Evolutionary conservation across 352 stramenopile species (phyloP).

Genomic region (Pythium inflatum): DNA sequence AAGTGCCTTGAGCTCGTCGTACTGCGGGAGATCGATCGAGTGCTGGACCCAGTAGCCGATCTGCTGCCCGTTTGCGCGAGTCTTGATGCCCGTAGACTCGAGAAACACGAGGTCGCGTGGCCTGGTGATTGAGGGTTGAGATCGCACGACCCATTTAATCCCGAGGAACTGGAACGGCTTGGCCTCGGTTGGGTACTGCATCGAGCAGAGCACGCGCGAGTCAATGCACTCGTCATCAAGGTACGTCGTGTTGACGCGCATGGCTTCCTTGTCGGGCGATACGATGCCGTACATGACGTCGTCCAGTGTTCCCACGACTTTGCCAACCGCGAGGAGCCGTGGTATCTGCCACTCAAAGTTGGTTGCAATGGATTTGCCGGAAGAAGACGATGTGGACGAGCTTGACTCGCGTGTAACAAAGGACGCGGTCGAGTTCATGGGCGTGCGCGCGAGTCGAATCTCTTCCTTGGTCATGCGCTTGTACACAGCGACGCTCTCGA

Average conservation of each 20-base stretch:
- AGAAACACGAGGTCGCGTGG: constrained; percentile 29
- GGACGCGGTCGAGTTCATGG: constrained; percentile 5
- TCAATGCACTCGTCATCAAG: constrained; percentile 47
- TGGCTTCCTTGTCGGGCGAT: constrained; percentile 49
- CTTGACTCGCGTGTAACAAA: constrained; percentile 6
- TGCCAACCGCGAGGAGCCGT: constrained; percentile 20
- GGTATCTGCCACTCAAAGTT: constrained; percentile 22
- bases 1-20: constrained; percentile 21
- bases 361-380: background rate
- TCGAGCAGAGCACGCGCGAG: constrained; percentile 43
- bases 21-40: constrained; percentile 18
- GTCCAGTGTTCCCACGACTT: constrained; percentile 44
- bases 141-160: constrained; percentile 36
- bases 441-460: constrained; percentile 1
- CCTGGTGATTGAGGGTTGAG: constrained; percentile 5
- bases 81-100: constrained; percentile 24
- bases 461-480: constrained; percentile 25
- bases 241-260: constrained; percentile 59
- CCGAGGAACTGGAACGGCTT: constrained; percentile 36
- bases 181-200: constrained; percentile 44
- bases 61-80: constrained; percentile 9
- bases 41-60: constrained; percentile 26
- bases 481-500: constrained; percentile 49
- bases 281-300: constrained; percentile 67
- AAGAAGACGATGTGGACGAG: constrained; percentile 15